Base-by-base conservation (phyloP, 1,284 basidiomycete genomes). In the Tylopilus orsonianus region DNA sequence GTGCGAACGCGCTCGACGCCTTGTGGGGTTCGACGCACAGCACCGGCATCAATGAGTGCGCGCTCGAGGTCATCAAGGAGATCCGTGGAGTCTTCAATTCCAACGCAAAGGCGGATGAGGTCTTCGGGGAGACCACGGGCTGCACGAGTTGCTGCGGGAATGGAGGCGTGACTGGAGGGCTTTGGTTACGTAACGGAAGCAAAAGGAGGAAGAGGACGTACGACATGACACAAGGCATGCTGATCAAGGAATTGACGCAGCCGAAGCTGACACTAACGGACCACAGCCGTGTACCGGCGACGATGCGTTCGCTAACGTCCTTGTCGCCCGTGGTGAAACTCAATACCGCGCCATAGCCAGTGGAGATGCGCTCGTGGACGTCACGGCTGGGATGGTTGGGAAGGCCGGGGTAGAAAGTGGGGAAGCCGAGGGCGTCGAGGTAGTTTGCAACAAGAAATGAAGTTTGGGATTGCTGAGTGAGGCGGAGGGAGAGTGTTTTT, bases 211-310 rank as follows among this genome's bases (percentile, higher is more conserved):
- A 46, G 42, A 33, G 34, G 43, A 83, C 93, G 72, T 70, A 96
- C 93, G 93, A 97, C 97, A 99, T 99, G 59, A 95, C 85, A 70
- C 97, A 99, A 37, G 97, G 97, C 97, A 99, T 99, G 59, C 92
- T 95, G 71, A 99, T 99, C 66, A 99, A 72, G 64, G 90, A 93
- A 76, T 99, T 99, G 59, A 99, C 95, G 58, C 93, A 95, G 26
- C 97, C 97, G 67, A 99, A 99, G 61, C 91, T 94, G 59, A 99
- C 97, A 55, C 89, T 93, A 64, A 99, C 97, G 27, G 96, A 93
- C 95, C 96, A 99, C 26, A 99, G 74, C 41, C 93, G 80, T 8
- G 96, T 91, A 1, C 87, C 89, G 6, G 90, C 94, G 8, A 99
- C 94, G 54, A 99, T 92, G 51, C 87, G 81, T 71, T 98, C 94